A percentile compares a stretch with the other conserved stretches of the same genome.
These are phyloP conservation scores for Aspergillus quadricinctus DNA, from an alignment of 2,329 filamentous ascomycete genomes.

Conservation along the genomic window DNA sequence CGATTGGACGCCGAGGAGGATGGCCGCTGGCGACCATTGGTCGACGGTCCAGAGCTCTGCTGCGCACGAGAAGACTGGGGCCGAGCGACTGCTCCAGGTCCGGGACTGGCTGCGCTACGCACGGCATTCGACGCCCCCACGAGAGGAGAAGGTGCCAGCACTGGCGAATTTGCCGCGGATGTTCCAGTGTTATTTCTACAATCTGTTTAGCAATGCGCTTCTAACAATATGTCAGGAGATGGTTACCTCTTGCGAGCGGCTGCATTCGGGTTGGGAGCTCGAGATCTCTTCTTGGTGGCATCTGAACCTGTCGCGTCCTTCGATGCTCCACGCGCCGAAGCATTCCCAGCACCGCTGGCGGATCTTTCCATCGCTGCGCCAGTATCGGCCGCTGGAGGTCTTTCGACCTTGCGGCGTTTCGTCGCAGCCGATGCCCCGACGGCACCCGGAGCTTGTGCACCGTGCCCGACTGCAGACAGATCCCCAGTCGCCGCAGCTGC, in stretches of 20 bases:
- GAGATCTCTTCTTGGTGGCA: slow-evolving; percentile 63
- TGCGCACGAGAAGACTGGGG: slow-evolving; percentile 67
- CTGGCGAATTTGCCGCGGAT: slow-evolving; percentile 59
- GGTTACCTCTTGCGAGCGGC: slow-evolving; percentile 72
- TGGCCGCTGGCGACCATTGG: slow-evolving; percentile 53
- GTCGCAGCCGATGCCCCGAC: slow-evolving; percentile 50
- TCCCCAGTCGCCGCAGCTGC: slow-evolving; percentile 22
- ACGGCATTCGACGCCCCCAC: slow-evolving; percentile 58
- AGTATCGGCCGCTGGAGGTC: slow-evolving; percentile 42
- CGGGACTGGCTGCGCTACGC: slow-evolving; percentile 60
- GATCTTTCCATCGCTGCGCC: slow-evolving; percentile 38
- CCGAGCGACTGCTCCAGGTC: slow-evolving; percentile 53
- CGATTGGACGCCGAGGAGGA: slow-evolving; percentile 60
- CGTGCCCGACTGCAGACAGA: slow-evolving; percentile 11
- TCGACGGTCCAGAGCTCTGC: slow-evolving; percentile 67
- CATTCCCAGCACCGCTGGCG: slow-evolving; percentile 31
- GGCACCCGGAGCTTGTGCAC: slow-evolving; percentile 43
- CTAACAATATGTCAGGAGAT: too few species aligned
- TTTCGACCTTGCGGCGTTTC: slow-evolving; percentile 81
- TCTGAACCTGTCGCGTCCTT: slow-evolving; percentile 67
- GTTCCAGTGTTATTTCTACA: slow-evolving; percentile 46
- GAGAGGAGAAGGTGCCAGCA: slow-evolving; percentile 70
- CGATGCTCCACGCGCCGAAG: slow-evolving; percentile 31
- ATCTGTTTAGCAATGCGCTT: too few species aligned
- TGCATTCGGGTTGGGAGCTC: slow-evolving; percentile 66